phyloP scores from a whole-genome alignment of 345 rosid genomes.

The Carallia brachiata region DNA sequence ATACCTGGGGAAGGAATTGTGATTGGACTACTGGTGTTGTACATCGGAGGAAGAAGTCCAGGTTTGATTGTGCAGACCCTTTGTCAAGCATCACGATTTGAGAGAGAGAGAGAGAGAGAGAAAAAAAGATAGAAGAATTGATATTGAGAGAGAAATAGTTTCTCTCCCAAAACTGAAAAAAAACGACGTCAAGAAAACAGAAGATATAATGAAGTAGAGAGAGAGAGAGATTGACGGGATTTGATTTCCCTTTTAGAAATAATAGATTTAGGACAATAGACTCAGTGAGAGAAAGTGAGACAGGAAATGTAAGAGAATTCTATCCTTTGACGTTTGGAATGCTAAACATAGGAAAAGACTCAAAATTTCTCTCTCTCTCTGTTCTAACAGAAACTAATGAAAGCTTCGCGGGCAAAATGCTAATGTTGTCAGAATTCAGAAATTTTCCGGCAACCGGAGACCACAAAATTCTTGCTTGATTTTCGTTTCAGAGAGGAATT shows the following conservation, averaged over 20 bases:
- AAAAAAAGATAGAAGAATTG: not conserved
- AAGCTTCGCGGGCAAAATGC: constrained; percentile 2
- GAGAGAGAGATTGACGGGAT: constrained; percentile 53
- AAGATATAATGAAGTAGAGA: constrained; percentile 8
- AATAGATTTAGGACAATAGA: constrained; percentile 19
- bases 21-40: constrained; percentile 53
- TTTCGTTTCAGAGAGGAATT: not conserved
- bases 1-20: constrained; percentile 45
- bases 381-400: not conserved
- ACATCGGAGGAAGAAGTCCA: constrained; percentile 44
- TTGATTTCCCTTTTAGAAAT: constrained; percentile 31
- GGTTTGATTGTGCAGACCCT: constrained; percentile 49
- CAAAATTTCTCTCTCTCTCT: not conserved
- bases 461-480: constrained; percentile 1
- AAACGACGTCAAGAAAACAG: constrained; percentile 17
- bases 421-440: constrained; percentile 21
- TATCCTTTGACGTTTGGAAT: constrained; percentile 57
- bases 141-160: constrained; percentile 16
- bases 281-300: constrained; percentile 10
- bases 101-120: not conserved
- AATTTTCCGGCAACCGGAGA: constrained; percentile 13
- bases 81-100: constrained; percentile 59
- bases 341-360: constrained; percentile 47
- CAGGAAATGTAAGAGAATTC: constrained; percentile 22
- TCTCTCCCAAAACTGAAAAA: constrained; percentile 32